Evolutionary conservation across 495 filamentous ascomycete genomes (phyloP), one percentile per base, ranked within the genome.

Genomic region (Penicillium egyptiacum): DNA sequence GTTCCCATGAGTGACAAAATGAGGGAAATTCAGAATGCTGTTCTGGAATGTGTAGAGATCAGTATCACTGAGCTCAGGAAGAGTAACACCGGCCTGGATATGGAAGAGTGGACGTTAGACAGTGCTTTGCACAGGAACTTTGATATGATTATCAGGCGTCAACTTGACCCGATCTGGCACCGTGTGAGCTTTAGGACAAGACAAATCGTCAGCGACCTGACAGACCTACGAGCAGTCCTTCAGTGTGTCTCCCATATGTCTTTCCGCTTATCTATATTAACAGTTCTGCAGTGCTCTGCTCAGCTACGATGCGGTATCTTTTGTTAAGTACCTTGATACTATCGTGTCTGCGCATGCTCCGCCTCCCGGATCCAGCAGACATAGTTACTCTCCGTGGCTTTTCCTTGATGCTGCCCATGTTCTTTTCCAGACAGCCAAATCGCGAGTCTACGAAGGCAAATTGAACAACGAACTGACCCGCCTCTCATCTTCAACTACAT

Each of bases 81-180:
- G 68, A 79, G 84, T 9, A 97, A 96, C 65, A 80, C 86, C 0
- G 91, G 92, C 0, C 74, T 98, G 6, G 95, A 98, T 59, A 89
- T 98, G 88, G 93, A 93, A 56, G 92, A 97, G 60, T 98, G 94
- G 94, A 98, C 91, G 53, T 76, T 96, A 19, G 95, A 98, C 68
- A 96, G 91, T 69, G 95, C 94, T 22, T 74, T 98, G 53, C 89
- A 97, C 58, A 89, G 87, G 68, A 93, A 87, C 61, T 98, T 98
- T 68, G 95, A 98, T 70, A 78, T 90, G 33, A 85, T 92, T 56
- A 85, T 98, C 47, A 77, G 92, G 48, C 85, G 93, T 63, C 94
- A 98, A 70, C 75, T 98, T 14, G 92, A 98, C 66, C 91, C 93
- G 6, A 91, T 97, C 54, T 98, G 94, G 94, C 94, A 98, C 73